phyloP scores from a whole-genome alignment of 129 eudicot species.

The Lonicera japonica region DNA sequence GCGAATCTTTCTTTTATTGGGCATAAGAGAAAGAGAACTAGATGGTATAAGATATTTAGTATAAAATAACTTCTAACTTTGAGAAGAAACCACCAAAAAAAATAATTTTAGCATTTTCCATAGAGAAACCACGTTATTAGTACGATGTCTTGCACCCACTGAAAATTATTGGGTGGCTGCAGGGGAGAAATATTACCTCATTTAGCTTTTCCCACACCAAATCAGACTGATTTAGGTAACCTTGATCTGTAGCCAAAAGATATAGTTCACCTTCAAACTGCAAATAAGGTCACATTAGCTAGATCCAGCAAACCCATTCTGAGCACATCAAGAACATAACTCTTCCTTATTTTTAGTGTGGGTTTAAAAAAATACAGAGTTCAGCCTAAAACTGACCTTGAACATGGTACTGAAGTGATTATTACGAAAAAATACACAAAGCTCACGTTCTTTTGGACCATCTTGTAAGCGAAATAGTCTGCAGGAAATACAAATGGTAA shows the following conservation, averaged over 20 bases:
- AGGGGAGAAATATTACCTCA: conserved; percentile 43
- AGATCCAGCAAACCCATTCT: neutral
- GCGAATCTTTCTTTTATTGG: too few relatives aligned
- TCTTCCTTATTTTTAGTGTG: too few relatives aligned
- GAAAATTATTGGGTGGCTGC: too few relatives aligned
- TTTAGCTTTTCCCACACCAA: conserved; percentile 93
- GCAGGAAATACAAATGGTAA: conserved; percentile 9
- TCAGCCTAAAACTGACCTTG: conserved; percentile 50
- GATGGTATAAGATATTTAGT: too few relatives aligned
- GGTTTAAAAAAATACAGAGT: too few relatives aligned
- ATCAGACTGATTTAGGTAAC: conserved; percentile 82
- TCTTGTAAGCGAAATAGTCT: conserved; percentile 80
- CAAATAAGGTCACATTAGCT: conserved; percentile 21
- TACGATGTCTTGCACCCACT: too few relatives aligned
- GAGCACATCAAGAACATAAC: conserved; percentile 4
- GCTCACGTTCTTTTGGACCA: conserved; percentile 74
- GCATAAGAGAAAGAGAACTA: too few relatives aligned
- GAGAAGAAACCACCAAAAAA: too few relatives aligned
- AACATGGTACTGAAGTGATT: conserved; percentile 99
- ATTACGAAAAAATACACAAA: conserved; percentile 92
- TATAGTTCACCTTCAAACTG: conserved; percentile 82
- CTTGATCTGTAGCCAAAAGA: conserved; percentile 91
- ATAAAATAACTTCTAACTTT: too few relatives aligned
- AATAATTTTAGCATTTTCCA: too few relatives aligned
- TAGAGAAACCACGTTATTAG: too few relatives aligned